Percentiles rank a stretch among this genome's conserved stretches.
Conservation (phyloP, 2,329 filamentous ascomycete genomes). For the Neurospora crassa region DNA sequence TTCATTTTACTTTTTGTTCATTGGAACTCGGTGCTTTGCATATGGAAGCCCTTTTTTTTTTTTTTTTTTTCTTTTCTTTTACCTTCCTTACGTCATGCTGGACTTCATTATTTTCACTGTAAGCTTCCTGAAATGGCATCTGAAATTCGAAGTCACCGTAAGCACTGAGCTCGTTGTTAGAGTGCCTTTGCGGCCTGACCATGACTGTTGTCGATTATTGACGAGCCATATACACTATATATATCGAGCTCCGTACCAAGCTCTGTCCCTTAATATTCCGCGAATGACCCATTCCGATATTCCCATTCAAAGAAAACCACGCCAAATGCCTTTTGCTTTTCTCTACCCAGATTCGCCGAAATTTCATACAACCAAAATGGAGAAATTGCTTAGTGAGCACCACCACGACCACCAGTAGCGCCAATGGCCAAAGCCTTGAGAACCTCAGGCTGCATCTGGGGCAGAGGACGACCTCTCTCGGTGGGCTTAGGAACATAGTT, state of each 20-base stretch:
- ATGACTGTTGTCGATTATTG: neutral
- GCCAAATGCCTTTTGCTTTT: neutral
- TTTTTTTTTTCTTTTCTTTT: neutral
- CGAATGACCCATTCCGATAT: neutral
- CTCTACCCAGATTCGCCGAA: neutral
- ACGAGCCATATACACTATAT: neutral
- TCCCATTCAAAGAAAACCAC: neutral
- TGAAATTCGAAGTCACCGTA: neutral
- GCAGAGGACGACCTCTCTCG: slow-evolving; percentile 23
- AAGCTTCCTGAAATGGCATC: neutral
- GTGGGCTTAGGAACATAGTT: slow-evolving; percentile 49
- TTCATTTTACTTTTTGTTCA: neutral
- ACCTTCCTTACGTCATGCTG: neutral
- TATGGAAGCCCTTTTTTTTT: neutral
- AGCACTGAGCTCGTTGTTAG: too few relatives aligned
- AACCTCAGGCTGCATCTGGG: slow-evolving; percentile 23
- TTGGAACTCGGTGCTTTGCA: neutral
- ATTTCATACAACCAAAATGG: neutral
- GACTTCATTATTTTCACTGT: neutral
- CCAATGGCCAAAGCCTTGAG: slow-evolving; percentile 14
- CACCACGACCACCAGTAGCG: slow-evolving; percentile 16
- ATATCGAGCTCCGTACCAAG: neutral
- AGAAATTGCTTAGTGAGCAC: slow-evolving; percentile 8
- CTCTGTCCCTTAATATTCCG: neutral
- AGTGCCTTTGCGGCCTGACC: neutral